Evolutionary conservation across 768 basidiomycete genomes (phyloP), one percentile per base, ranked within the genome.

Genomic region (Coprinopsis sp.): DNA sequence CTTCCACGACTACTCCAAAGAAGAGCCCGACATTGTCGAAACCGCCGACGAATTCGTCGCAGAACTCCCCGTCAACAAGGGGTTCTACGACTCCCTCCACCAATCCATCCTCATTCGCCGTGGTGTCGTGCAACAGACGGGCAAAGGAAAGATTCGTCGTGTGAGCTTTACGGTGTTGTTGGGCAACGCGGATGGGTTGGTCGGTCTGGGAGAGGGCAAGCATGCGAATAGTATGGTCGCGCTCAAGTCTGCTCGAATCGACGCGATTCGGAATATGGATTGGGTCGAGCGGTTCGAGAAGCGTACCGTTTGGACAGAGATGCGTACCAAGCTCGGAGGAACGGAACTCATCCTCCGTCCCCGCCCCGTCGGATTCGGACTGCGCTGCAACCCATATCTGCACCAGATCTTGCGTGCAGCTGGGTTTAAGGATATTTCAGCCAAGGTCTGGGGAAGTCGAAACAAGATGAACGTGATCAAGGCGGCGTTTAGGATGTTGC

Each of bases 261-360:
- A 60, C 1, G 96, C 91, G 2, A 72, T 95, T 23, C 76, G 84
- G 51, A 87, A 84, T 58, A 86, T 97, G 85, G 96, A 97, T 65
- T 85, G 74, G 57, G 91, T 99, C 45, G 86, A 89, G 54, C 81
- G 91, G n/a, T 97, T 92, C 65, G 95, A 99, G 65, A 72, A 81
- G 52, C 79, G 96, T 41, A 98, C 96, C n/a, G 74, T 96, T 14
- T 97, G 91, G 89, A 91, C 91, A 18, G 87, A 92, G 43, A 79
- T 94, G 72, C 71, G 77, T 43, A 73, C 72, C 52, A 99, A 98
- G 68, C 82, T 91, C 51, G 91, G 93, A 14, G 73, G 87, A 12
- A 92, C 90, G 6, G 76, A 76, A 51, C 72, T 98, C 52, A 76
- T 88, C 53, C 65, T 98, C 57, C 78, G 95, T 21, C 88, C 87